phyloP scores from a whole-genome alignment of 805 yeast genomes.

The Priceomyces carsonii region DNA sequence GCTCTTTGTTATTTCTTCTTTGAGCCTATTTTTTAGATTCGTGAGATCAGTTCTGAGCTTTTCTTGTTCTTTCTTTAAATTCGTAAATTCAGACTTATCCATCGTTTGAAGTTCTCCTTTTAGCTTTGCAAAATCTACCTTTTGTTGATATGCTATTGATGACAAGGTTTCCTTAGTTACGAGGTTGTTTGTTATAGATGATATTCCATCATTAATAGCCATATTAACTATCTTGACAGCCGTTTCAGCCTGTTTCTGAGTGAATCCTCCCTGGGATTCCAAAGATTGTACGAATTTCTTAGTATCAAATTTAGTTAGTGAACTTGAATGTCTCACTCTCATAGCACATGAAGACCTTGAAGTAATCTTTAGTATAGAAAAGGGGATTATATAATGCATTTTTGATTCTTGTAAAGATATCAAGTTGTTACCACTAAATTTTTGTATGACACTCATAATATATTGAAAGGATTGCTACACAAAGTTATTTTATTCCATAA shows the following conservation, averaged over 20 bases:
- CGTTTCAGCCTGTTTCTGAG: constrained; percentile 72
- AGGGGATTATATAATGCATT: constrained; percentile 1
- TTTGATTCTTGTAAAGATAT: too few relatives aligned
- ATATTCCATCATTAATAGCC: constrained; percentile 80
- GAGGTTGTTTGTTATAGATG: constrained; percentile 69
- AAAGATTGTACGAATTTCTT: constrained; percentile 68
- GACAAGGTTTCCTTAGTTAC: constrained; percentile 85
- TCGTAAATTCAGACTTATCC: constrained; percentile 83
- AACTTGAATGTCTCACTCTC: constrained; percentile 18
- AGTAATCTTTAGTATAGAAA: too few relatives aligned
- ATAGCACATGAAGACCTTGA: too few relatives aligned
- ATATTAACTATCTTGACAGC: constrained; percentile 71
- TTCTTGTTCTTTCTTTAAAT: constrained; percentile 84
- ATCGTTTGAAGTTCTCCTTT: constrained; percentile 88
- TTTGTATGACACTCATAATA: neutral
- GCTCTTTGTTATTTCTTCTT: constrained; percentile 88
- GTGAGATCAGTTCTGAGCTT: constrained; percentile 81
- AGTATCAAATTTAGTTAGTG: constrained; percentile 66
- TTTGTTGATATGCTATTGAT: constrained; percentile 88
- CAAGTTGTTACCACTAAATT: neutral
- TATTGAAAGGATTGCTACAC: neutral
- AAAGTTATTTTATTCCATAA: too few relatives aligned
- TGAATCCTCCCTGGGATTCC: constrained; percentile 67
- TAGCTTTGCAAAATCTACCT: constrained; percentile 93
- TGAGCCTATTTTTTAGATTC: constrained; percentile 76